Conservation (phyloP, 1,284 basidiomycete species). For the Neolentinus lepideus region DNA sequence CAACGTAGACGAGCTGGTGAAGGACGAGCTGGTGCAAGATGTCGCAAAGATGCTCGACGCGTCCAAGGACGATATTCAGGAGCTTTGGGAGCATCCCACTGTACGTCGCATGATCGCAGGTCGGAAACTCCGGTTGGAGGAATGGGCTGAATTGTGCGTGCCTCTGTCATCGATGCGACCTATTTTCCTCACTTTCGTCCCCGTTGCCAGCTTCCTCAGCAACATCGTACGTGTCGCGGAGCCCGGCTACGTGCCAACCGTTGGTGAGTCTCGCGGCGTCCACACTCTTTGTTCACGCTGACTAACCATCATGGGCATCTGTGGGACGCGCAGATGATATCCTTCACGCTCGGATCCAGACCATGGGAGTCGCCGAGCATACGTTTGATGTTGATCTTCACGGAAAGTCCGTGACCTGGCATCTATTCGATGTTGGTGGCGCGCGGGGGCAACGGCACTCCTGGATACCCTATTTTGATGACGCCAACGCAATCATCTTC, state of each 20-base stretch:
- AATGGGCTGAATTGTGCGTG: conserved; percentile 79
- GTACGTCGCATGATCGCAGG: conserved; percentile 60
- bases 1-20: conserved; percentile 22
- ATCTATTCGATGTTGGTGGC: conserved; percentile 76
- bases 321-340: conserved; percentile 81
- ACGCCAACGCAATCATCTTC: conserved; percentile 82
- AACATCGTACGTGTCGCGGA: conserved; percentile 64
- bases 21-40: conserved; percentile 52
- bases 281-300: background rate
- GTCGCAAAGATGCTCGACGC: conserved; percentile 50
- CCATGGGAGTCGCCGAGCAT: conserved; percentile 78
- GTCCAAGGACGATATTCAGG: conserved; percentile 53
- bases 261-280: conserved; percentile 34
- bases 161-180: background rate
- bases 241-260: conserved; percentile 62
- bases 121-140: conserved; percentile 68
- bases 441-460: conserved; percentile 77
- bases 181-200: background rate
- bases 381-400: conserved; percentile 67
- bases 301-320: background rate
- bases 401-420: conserved; percentile 70
- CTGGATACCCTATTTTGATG: conserved; percentile 80
- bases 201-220: conserved; percentile 54
- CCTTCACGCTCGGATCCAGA: conserved; percentile 76
- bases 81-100: conserved; percentile 63